Conservation (phyloP, 768 basidiomycete species). For the Butyriboletus loyo region DNA sequence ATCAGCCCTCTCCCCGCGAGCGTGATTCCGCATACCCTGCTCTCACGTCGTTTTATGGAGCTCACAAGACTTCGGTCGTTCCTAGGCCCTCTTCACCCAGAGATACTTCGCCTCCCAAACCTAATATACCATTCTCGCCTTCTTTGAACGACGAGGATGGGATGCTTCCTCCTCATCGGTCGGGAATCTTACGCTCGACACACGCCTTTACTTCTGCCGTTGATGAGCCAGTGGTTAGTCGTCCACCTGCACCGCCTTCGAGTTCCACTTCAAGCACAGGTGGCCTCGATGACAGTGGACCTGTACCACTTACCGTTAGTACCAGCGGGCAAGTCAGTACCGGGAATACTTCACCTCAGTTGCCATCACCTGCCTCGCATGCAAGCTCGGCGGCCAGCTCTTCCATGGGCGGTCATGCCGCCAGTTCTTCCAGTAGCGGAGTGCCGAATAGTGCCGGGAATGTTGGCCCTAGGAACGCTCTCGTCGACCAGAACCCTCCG, state of each 20-base stretch:
- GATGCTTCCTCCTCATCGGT: conserved; percentile 33
- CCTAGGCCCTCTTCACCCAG: conserved; percentile 28
- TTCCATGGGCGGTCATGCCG: conserved; percentile 25
- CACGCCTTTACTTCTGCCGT: conserved; percentile 21
- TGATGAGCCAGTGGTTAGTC: conserved; percentile 27
- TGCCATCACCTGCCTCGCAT: conserved; percentile 74
- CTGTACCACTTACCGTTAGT: conserved; percentile 42
- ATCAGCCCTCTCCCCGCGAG: conserved; percentile 32
- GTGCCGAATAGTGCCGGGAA: conserved; percentile 18
- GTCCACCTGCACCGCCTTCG: conserved; percentile 36
- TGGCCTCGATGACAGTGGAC: conserved; percentile 35
- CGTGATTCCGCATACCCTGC: conserved; percentile 24
- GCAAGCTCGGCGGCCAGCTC: conserved; percentile 47
- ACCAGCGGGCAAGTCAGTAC: conserved; percentile 38
- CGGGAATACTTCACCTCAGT: conserved; percentile 57
- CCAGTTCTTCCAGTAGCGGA: conserved; percentile 32
- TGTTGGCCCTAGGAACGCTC: conserved; percentile 34
- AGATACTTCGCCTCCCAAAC: conserved; percentile 27
- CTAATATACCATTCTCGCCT: conserved; percentile 21
- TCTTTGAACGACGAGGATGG: conserved; percentile 28
- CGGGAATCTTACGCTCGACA: conserved; percentile 26
- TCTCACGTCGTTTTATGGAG: conserved; percentile 28
- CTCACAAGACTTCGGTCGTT: conserved; percentile 22
- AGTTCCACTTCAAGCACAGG: conserved; percentile 43
- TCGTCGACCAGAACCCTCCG: conserved; percentile 91